Evolutionary conservation across 106 monocot genomes (phyloP).

Genomic region (Acanthochlamys bracteata): DNA sequence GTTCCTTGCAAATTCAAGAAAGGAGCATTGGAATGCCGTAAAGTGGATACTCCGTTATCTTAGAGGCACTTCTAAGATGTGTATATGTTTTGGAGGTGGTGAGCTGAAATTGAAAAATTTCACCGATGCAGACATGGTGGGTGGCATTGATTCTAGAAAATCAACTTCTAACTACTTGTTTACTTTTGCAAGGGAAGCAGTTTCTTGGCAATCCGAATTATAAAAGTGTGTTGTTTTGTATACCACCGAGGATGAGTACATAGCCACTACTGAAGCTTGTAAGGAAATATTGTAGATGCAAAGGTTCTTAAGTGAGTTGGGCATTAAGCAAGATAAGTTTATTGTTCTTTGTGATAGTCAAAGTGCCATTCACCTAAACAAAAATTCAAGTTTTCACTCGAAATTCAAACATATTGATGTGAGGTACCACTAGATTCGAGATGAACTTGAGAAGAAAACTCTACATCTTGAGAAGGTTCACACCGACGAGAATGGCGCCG

Average conservation of each 20-base stretch:
- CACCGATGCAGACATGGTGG: constrained; percentile 5
- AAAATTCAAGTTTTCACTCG: not conserved
- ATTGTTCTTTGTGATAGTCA: not conserved
- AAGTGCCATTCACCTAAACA: constrained; percentile 1
- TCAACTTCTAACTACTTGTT: not conserved
- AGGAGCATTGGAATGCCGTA: not conserved
- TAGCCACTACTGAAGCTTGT: not conserved
- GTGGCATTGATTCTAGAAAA: constrained; percentile 2
- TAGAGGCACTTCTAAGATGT: not conserved
- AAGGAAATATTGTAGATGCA: not conserved
- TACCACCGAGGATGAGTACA: not conserved
- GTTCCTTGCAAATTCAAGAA: not conserved
- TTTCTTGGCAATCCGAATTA: not conserved
- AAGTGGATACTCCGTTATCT: not conserved
- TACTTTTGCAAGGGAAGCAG: constrained; percentile 3
- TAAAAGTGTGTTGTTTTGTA: not conserved
- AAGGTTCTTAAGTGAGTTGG: not conserved
- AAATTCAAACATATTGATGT: constrained; percentile 1
- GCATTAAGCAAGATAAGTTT: not conserved
- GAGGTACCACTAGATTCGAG: not conserved
- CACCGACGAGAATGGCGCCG: not conserved
- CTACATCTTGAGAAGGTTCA: not conserved
- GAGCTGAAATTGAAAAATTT: constrained; percentile 1
- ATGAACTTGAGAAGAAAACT: not conserved
- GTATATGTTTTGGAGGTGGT: constrained; percentile 4